phyloP scores from a whole-genome alignment of 345 rosid genomes.

The Litchi chinensis region DNA sequence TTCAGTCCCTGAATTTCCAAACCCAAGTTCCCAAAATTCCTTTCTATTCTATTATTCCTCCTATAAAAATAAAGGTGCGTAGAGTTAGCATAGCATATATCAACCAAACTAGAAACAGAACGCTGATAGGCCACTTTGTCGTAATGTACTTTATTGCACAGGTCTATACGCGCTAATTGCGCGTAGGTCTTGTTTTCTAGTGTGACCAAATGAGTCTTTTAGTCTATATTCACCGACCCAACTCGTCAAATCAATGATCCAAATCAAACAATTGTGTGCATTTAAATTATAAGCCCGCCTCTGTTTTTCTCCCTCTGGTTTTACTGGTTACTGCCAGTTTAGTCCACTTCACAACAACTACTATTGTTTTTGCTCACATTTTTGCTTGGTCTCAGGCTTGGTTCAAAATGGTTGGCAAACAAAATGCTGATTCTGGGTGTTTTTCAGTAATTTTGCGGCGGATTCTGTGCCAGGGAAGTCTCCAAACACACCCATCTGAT shows the following conservation, averaged over 20 bases:
- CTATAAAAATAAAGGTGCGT: not conserved
- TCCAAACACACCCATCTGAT: slow-evolving; percentile 70
- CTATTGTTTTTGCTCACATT: not conserved
- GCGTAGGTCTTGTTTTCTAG: slow-evolving; percentile 19
- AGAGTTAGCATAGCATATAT: not conserved
- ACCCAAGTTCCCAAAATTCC: not conserved
- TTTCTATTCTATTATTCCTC: not conserved
- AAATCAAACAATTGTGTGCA: not conserved
- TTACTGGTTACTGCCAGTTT: not conserved
- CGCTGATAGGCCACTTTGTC: not conserved
- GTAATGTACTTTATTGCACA: not conserved
- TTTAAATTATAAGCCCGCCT: slow-evolving; percentile 40
- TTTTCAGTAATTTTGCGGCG: slow-evolving; percentile 58
- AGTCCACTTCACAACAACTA: no score
- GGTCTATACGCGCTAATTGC: not conserved
- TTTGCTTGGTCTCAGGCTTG: slow-evolving; percentile 8
- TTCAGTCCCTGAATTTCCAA: not conserved
- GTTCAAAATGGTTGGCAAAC: slow-evolving; percentile 36
- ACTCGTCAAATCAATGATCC: not conserved
- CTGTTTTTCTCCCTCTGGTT: not conserved
- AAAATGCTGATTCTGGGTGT: slow-evolving; percentile 56
- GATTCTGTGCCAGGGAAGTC: slow-evolving; percentile 66
- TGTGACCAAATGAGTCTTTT: slow-evolving; percentile 42
- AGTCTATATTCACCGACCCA: slow-evolving; percentile 11
- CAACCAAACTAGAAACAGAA: not conserved